phyloP scores from a whole-genome alignment of 768 basidiomycete genomes.

The Russula virescens region DNA sequence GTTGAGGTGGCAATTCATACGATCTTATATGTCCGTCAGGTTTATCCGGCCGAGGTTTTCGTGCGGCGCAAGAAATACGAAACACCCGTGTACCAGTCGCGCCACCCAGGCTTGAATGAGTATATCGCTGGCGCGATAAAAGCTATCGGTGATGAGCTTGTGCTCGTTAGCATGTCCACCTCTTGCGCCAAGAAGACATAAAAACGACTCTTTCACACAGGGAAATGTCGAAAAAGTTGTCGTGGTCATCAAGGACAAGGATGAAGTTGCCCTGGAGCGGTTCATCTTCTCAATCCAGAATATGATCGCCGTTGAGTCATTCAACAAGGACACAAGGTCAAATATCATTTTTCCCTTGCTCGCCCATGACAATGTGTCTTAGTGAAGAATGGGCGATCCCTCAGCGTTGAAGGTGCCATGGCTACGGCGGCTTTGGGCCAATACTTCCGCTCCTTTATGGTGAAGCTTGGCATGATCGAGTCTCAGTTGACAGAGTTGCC shows the following conservation, averaged over 20 bases:
- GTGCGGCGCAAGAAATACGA: conserved; percentile 84
- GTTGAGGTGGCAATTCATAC: conserved; percentile 94
- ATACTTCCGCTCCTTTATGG: conserved; percentile 76
- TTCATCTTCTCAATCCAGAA: conserved; percentile 85
- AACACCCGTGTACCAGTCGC: conserved; percentile 85
- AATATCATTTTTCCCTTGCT: background rate
- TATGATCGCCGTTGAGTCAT: conserved; percentile 67
- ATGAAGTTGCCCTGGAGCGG: conserved; percentile 79
- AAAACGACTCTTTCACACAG: conserved; percentile 34
- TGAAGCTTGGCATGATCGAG: conserved; percentile 76
- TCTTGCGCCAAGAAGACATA: background rate
- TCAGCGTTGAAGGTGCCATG: conserved; percentile 69
- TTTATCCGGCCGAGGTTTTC: conserved; percentile 89
- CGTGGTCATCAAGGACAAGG: conserved; percentile 77
- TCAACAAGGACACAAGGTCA: conserved; percentile 66
- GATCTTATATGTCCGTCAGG: conserved; percentile 83
- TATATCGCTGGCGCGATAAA: conserved; percentile 88
- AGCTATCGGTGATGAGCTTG: conserved; percentile 73
- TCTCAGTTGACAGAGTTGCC: conserved; percentile 58
- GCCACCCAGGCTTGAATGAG: conserved; percentile 82
- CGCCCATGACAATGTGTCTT: conserved; percentile 1
- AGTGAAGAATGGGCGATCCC: background rate
- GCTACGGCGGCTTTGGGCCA: conserved; percentile 55
- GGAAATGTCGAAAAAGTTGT: conserved; percentile 76
- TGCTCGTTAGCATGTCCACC: conserved; percentile 38